Evolutionary conservation across 1,139 yeast genomes (phyloP), one percentile per base, ranked within the genome.

Genomic region (Magnusiomyces tetraspermus): DNA sequence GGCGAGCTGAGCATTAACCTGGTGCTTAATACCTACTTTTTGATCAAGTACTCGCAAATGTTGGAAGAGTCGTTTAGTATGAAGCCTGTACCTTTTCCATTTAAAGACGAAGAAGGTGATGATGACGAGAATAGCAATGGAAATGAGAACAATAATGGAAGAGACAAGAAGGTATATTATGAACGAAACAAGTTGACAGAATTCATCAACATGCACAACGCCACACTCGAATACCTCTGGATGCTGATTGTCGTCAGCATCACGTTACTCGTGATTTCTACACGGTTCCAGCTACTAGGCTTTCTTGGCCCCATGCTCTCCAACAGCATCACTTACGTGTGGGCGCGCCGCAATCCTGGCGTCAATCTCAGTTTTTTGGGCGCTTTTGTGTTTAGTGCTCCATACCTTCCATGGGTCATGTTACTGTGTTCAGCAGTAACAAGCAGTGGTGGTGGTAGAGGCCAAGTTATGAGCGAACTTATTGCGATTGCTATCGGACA

Each of bases 401-500:
- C 75, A 15, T 74, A 74, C 59, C 54, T 74, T 46, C 78, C 79
- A 10, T 71, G 72, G 70, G 67, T 68, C 15, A 56, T 62, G 55
- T 64, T 65, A 42, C 56, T 60, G 28, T 63, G 59, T 53, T 63
- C 65, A 24, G 60, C 60, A 33, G 59, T 67, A 23, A 55, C 60
- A 4, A 59, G 61, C 49, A 63, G 67, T 26, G 46, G 46, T 2
- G 21, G 28, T 17, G 26, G 26, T n/a, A 13, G 24, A n/a, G 4
- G 15, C 24, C 48, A 45, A 17, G 4, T 23, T n/a, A 13, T 13
- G 11, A 21, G 24, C 3, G 71, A 70, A 48, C 50, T 71, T 13
- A 57, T 71, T 2, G 76, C 77, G 15, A 69, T 73, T 17, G 56
- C 68, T 1, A 65, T 75, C 23, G 80, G 80, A 10, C 80, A 77